These are phyloP conservation scores for Yamadazyma olivae DNA, from an alignment of 805 yeast species.

Conservation along the genomic window DNA sequence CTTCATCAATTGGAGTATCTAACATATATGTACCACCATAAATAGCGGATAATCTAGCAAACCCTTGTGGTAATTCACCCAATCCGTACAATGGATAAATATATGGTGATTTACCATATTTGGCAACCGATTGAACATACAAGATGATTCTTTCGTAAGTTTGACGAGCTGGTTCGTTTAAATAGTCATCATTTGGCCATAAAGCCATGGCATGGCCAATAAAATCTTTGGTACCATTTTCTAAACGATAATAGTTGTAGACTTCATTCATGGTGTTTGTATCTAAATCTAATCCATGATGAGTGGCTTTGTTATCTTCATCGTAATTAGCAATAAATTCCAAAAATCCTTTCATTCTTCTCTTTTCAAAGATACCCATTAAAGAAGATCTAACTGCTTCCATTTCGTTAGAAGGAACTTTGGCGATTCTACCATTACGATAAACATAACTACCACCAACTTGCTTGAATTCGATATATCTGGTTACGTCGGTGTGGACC, in stretches of 20 bases:
- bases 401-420: constrained; percentile 87
- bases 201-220: constrained; percentile 99
- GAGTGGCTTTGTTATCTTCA: constrained; percentile 76
- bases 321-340: constrained; percentile 82
- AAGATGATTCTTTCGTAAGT: constrained; percentile 81
- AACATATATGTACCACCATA: constrained; percentile 99
- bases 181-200: constrained; percentile 88
- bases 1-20: constrained; percentile 92
- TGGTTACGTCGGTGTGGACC: constrained; percentile 92
- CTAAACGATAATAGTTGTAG: constrained; percentile 84
- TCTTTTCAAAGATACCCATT: constrained; percentile 94
- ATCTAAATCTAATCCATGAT: constrained; percentile 83
- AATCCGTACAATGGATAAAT: constrained; percentile 94
- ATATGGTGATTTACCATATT: constrained; percentile 95
- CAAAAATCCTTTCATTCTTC: constrained; percentile 88
- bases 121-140: constrained; percentile 86
- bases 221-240: constrained; percentile 90
- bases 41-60: constrained; percentile 93
- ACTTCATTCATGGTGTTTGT: constrained; percentile 88
- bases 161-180: constrained; percentile 87
- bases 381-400: constrained; percentile 91
- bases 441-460: constrained; percentile 94
- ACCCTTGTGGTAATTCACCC: constrained; percentile 99
- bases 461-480: constrained; percentile 94
- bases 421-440: constrained; percentile 85